phyloP scores from a whole-genome alignment of 2,329 filamentous ascomycete genomes.

The Lasiodiplodia hormozganensis region DNA sequence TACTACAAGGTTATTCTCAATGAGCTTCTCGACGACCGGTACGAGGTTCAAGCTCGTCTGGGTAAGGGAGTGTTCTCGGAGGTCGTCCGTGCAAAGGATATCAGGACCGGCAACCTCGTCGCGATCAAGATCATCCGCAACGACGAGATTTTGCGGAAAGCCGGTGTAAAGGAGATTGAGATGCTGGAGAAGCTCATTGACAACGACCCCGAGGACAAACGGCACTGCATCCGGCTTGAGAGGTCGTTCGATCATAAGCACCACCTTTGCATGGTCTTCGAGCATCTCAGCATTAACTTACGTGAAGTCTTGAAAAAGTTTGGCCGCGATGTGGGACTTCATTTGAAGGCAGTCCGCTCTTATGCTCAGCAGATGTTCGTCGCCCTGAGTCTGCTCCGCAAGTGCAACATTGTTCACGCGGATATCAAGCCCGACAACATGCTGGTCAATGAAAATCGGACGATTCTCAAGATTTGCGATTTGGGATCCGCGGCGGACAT shows the following conservation, averaged over 20 bases:
- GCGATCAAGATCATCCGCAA: conserved; percentile 98
- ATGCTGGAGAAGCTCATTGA: conserved; percentile 88
- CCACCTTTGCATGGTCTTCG: conserved; percentile 96
- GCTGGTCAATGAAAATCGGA: conserved; percentile 83
- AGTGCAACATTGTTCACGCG: conserved; percentile 91
- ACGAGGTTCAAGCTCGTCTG: conserved; percentile 85
- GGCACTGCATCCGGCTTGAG: conserved; percentile 88
- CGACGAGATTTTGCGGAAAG: conserved; percentile 76
- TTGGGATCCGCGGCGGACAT: conserved; percentile 93
- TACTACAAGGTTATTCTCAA: conserved; percentile 96
- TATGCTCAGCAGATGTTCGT: conserved; percentile 96
- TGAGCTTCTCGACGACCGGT: conserved; percentile 86
- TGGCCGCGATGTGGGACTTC: conserved; percentile 91
- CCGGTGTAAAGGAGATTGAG: conserved; percentile 91
- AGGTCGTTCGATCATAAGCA: conserved; percentile 91
- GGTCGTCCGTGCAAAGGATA: conserved; percentile 87
- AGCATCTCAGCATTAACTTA: conserved; percentile 89
- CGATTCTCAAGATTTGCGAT: conserved; percentile 92
- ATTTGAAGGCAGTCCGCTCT: conserved; percentile 81
- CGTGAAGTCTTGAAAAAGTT: conserved; percentile 96
- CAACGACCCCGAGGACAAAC: conserved; percentile 85
- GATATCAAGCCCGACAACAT: conserved; percentile 99
- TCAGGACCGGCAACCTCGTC: conserved; percentile 70
- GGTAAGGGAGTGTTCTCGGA: conserved; percentile 97
- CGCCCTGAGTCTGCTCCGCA: conserved; percentile 84